These are phyloP conservation scores for Dendrocalamus latiflorus DNA, from an alignment of 202 grass and related monocot species.

Conservation along the genomic window DNA sequence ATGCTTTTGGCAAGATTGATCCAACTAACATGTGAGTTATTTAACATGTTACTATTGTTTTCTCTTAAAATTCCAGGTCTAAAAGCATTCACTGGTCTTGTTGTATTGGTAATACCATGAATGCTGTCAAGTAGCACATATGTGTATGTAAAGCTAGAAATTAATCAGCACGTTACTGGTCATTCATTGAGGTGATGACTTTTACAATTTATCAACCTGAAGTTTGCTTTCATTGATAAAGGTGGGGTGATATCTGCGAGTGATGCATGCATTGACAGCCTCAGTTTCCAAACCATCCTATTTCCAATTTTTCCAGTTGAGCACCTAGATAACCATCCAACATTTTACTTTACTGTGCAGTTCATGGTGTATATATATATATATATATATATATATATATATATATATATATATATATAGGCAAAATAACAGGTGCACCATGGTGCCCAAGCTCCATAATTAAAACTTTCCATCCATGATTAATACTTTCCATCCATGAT, in stretches of 20 bases:
- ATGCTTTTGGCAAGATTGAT: too few relatives aligned
- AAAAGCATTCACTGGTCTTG: not conserved
- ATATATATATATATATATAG: too few relatives aligned
- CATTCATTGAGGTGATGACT: not conserved
- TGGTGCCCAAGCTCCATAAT: too few relatives aligned
- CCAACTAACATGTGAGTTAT: conserved; percentile 78
- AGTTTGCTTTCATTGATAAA: not conserved
- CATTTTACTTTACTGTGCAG: not conserved
- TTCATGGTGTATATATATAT: too few relatives aligned
- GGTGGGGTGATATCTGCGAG: not conserved
- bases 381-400: too few relatives aligned
- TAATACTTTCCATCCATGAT: too few relatives aligned
- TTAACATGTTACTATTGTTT: not conserved
- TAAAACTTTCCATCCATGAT: too few relatives aligned
- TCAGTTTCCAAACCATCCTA: too few relatives aligned
- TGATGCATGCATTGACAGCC: too few relatives aligned
- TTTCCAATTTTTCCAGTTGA: not conserved
- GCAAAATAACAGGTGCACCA: too few relatives aligned
- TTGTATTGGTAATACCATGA: not conserved
- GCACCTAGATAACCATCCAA: not conserved
- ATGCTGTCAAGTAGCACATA: not conserved
- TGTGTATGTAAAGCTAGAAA: not conserved
- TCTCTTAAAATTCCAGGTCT: not conserved
- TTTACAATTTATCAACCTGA: conserved; percentile 14
- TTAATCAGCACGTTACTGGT: not conserved